Evolutionary conservation across 2,329 filamentous ascomycete genomes (phyloP), one percentile per base, ranked within the genome.

Genomic region (Ascochyta koolunga): DNA sequence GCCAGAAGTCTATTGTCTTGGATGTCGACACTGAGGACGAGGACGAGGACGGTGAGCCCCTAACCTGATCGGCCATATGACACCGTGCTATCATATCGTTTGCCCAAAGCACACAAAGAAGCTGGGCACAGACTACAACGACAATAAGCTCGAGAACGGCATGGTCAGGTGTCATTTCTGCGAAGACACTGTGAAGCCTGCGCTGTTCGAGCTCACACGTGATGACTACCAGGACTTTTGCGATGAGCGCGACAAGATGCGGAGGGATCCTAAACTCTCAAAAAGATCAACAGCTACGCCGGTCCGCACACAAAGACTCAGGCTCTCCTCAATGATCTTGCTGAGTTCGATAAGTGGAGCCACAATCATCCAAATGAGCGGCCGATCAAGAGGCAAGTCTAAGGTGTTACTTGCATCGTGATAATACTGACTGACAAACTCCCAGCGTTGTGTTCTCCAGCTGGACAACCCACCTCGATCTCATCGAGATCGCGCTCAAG

Each of bases 381-480:
- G 0, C 93, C 93, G 0, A 89, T 91, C 76, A 98, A 96, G 73
- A 95, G 70, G 72, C 73, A 68, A 52, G 59, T 59, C 36, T n/a
- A 5, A 18, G 9, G 9, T 24, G 8, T 11, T 32, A 11, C 22
- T 27, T 31, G 6, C 18, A 10, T 24, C 15, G 4, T 36, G 33
- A 19, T 5, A 36, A 3, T 18, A 18, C 2, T 24, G 5, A 18
- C 32, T 32, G 29, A 39, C 36, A 43, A 43, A 31, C 25, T 18
- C 8, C 56, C 57, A 78, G 91, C 22, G 92, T 99, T 13, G 87
- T 99, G 6, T 98, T 98, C 76, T 96, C 92, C 0, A 88, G 88
- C n/a, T 98, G 95, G 93, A 98, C 95, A 0, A 88, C 89, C 0
- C 93, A 98, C 70, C 85, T 99, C 15, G 93, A 98, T 71, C 84